Conservation (phyloP, 345 rosid species). For the Camelina sativa region DNA sequence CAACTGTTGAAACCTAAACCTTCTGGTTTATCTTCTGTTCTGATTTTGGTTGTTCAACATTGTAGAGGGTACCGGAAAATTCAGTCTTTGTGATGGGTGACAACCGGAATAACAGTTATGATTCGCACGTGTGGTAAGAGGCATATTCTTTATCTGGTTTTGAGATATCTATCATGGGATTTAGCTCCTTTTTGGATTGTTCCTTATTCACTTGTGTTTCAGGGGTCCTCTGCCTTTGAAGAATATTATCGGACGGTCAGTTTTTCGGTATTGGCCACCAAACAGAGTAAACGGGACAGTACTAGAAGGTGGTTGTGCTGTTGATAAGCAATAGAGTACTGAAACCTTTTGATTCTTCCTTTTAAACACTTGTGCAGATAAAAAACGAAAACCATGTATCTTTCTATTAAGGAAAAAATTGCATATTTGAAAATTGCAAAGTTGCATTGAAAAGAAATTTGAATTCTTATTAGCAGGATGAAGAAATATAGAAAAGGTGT, state of each 20-base stretch:
- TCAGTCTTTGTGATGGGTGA: conserved; percentile 98
- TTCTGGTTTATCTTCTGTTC: not conserved
- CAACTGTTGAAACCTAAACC: conserved; percentile 3
- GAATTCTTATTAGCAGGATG: conserved; percentile 16
- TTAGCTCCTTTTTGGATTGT: conserved; percentile 27
- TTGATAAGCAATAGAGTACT: conserved; percentile 53
- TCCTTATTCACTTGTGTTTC: conserved; percentile 31
- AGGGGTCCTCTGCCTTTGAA: conserved; percentile 95
- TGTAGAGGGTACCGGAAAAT: conserved; percentile 75
- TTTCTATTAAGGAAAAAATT: conserved; percentile 6
- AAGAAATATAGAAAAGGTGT: not conserved
- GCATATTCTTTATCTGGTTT: not conserved
- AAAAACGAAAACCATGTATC: conserved; percentile 10
- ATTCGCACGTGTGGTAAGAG: conserved; percentile 93
- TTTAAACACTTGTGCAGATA: conserved; percentile 22
- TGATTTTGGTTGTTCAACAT: conserved; percentile 6
- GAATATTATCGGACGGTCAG: conserved; percentile 91
- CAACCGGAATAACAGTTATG: conserved; percentile 94
- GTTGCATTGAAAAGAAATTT: not conserved
- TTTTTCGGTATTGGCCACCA: conserved; percentile 93
- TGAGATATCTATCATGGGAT: not conserved
- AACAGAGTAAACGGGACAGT: conserved; percentile 75
- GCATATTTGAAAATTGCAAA: conserved; percentile 28
- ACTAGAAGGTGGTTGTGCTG: conserved; percentile 66
- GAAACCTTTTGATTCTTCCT: conserved; percentile 30